Evolutionary conservation across 768 basidiomycete genomes (phyloP).

Genomic region (Hortiboletus campestris): DNA sequence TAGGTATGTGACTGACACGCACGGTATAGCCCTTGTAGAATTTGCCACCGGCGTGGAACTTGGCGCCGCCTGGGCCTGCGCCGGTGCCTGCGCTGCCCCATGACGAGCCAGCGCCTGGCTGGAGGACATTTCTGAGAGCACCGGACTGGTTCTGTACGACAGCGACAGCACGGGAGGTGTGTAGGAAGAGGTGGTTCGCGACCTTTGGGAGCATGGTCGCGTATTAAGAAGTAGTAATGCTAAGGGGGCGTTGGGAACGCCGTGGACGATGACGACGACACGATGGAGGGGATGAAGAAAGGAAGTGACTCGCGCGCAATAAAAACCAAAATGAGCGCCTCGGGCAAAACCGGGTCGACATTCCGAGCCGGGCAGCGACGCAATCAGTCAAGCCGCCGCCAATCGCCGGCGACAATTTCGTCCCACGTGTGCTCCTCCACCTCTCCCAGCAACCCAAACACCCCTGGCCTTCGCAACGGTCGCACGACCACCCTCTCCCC

Average conservation of each 20-base stretch:
- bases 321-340: slow-evolving; percentile 15
- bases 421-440: slow-evolving; percentile 26
- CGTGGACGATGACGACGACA: background rate
- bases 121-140: slow-evolving; percentile 74
- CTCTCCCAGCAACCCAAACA: slow-evolving; percentile 32
- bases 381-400: slow-evolving; percentile 22
- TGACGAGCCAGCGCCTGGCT: slow-evolving; percentile 50
- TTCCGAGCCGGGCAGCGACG: slow-evolving; percentile 14
- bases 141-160: slow-evolving; percentile 70
- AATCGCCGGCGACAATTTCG: slow-evolving; percentile 30
- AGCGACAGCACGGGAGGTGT: slow-evolving; percentile 72
- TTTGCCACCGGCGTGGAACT: slow-evolving; percentile 68
- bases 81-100: slow-evolving; percentile 50
- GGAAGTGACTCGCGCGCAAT: background rate
- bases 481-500: slow-evolving; percentile 12
- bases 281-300: background rate
- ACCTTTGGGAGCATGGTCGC: slow-evolving; percentile 76
- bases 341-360: slow-evolving; percentile 22
- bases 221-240: slow-evolving; percentile 4
- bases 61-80: slow-evolving; percentile 68
- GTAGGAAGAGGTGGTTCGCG: slow-evolving; percentile 73
- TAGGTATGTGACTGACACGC: slow-evolving; percentile 22
- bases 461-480: slow-evolving; percentile 18
- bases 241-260: slow-evolving; percentile 1
- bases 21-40: slow-evolving; percentile 71